Evolutionary conservation across 495 filamentous ascomycete species (phyloP).

Genomic region (Trypethelium eluteriae): DNA sequence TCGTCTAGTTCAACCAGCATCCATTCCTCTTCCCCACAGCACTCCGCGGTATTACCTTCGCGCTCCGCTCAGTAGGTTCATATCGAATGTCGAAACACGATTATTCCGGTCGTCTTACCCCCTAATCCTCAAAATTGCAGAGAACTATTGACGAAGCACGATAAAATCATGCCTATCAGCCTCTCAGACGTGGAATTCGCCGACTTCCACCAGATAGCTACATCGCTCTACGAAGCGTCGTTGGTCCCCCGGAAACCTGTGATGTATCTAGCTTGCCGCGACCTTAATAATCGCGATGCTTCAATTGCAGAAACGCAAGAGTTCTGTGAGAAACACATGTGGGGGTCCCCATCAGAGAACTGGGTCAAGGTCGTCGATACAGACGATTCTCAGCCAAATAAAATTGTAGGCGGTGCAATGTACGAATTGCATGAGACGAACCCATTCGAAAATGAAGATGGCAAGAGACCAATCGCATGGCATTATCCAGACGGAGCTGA

Average conservation of each 20-base stretch:
- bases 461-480: neutral
- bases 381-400: slow-evolving; percentile 3
- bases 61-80: too few species aligned
- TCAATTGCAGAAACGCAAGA: neutral
- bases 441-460: neutral
- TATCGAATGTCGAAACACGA: too few species aligned
- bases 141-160: too few species aligned
- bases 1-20: too few species aligned
- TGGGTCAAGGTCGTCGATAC: slow-evolving; percentile 2
- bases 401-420: neutral
- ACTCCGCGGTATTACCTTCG: too few species aligned
- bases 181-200: neutral
- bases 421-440: slow-evolving; percentile 4
- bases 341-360: neutral
- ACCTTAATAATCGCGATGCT: neutral
- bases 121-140: too few species aligned
- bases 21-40: too few species aligned
- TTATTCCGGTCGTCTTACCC: too few species aligned
- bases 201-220: neutral
- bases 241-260: neutral
- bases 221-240: neutral
- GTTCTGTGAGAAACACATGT: neutral
- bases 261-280: neutral
- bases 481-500: slow-evolving; percentile 3
- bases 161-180: neutral